A percentile compares a stretch with the other conserved stretches of the same genome.
These are phyloP conservation scores for Kluyveromyces lactis DNA, from an alignment of 805 yeast species.

Conservation along the genomic window DNA sequence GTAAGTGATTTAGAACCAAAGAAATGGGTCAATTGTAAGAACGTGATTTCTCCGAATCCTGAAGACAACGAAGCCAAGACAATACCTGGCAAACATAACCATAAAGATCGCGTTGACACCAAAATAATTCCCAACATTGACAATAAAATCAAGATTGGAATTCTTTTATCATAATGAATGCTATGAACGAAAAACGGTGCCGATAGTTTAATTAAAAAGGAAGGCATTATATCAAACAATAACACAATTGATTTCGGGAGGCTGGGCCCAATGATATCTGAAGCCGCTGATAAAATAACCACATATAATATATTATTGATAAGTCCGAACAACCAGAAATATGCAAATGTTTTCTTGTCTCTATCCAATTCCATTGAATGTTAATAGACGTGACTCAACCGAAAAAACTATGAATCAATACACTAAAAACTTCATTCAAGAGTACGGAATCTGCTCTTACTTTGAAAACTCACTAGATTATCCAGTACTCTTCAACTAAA, in stretches of 20 bases:
- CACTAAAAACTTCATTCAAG: too few relatives aligned
- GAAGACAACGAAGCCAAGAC: constrained; percentile 73
- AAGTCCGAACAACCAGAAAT: constrained; percentile 80
- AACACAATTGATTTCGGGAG: constrained; percentile 83
- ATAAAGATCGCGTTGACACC: constrained; percentile 34
- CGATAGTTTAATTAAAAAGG: constrained; percentile 57
- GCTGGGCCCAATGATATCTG: constrained; percentile 76
- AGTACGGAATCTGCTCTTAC: too few relatives aligned
- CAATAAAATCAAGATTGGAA: constrained; percentile 44
- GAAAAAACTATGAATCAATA: too few relatives aligned
- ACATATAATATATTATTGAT: constrained; percentile 86
- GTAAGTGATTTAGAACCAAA: constrained; percentile 54
- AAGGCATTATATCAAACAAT: constrained; percentile 80
- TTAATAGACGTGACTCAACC: too few relatives aligned
- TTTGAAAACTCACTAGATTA: too few relatives aligned
- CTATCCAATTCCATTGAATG: not conserved
- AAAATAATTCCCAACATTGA: constrained; percentile 70
- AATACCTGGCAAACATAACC: constrained; percentile 54
- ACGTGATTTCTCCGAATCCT: constrained; percentile 87
- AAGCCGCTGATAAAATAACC: constrained; percentile 84
- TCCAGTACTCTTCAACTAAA: too few relatives aligned
- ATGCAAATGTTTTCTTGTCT: constrained; percentile 28
- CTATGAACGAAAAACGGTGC: constrained; percentile 76
- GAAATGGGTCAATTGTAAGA: constrained; percentile 77
- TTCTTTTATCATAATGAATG: constrained; percentile 49